Conservation (phyloP, 257 asterid species). For the Cordia subcordata region DNA sequence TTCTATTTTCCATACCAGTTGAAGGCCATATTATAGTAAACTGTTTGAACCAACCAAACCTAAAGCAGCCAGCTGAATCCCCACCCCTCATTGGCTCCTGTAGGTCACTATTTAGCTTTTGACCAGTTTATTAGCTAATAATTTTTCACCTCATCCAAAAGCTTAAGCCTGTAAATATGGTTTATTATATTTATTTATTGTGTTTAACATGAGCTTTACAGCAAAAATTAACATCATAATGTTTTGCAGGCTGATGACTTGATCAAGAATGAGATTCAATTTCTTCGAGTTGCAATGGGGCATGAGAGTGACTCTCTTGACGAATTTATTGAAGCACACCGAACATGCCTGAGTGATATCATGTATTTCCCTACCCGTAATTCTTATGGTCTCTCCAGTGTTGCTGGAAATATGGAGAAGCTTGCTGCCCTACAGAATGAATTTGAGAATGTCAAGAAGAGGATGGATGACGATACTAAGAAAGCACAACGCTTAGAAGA, state of each 20-base stretch:
- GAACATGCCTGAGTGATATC: constrained; percentile 69
- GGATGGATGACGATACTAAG: constrained; percentile 87
- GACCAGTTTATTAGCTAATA: no score
- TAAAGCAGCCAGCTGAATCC: no score
- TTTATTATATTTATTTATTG: no score
- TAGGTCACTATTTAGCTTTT: no score
- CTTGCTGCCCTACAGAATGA: constrained; percentile 77
- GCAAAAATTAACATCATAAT: neutral
- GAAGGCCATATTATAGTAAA: no score
- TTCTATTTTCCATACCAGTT: no score
- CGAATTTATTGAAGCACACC: constrained; percentile 79
- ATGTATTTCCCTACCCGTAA: constrained; percentile 85
- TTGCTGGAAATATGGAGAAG: constrained; percentile 83
- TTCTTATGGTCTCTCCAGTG: constrained; percentile 80
- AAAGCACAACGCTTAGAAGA: constrained; percentile 82
- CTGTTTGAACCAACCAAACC: no score
- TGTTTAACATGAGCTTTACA: no score
- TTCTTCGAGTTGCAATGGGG: constrained; percentile 75
- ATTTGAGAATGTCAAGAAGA: constrained; percentile 76
- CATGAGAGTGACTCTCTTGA: constrained; percentile 77
- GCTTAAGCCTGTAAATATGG: no score
- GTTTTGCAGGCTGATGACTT: constrained; percentile 64
- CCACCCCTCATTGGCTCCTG: no score
- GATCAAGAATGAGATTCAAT: constrained; percentile 53
- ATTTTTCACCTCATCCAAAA: no score